Base-by-base conservation (phyloP, 2,329 filamentous ascomycete genomes). In the Penicillium digitatum region DNA sequence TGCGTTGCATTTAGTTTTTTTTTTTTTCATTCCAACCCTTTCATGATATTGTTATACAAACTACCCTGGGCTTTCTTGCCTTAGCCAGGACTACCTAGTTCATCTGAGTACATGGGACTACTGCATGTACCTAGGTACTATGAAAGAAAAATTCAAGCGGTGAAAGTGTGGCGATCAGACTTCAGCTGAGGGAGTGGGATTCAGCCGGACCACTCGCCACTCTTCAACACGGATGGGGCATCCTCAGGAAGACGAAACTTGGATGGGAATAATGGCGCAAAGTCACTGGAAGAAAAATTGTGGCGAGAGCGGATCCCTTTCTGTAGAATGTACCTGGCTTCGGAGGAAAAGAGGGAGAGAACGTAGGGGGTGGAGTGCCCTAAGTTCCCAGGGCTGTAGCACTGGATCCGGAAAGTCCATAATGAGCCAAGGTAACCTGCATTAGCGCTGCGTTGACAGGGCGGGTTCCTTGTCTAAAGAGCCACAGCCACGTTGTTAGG, bases 371-470 rank as follows among this genome's bases (percentile, higher is more conserved):
- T 62, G 64, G 66, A 65, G 62, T 57, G 58, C 64, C 58, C 65
- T 67, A 66, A 59, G 63, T 66, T 70, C 67, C 70, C 70, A 66
- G 69, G 65, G 65, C 70, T 70, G 62, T 65, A 71, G 70, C 62
- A 66, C 65, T 68, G 70, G 70, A 66, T 65, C 63, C 59, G 58
- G 55, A 61, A 62, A 55, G 58, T 56, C 62, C 62, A 64, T 64
- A 51, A 63, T 62, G 53, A 61, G 58, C 60, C 62, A 67, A 66
- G 69, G 68, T 64, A 72, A 70, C 65, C 62, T 71, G 70, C 70
- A 72, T 72, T 72, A 72, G 70, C 66, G 69, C 55, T 58, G 59
- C 61, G 62, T 63, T 63, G 66, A 61, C 64, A 61, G 56, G 62
- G 58, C 59, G 59, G 59, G 59, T 63, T 61, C 59, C 52, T 61